These are phyloP conservation scores for Paracamarosporium sp. DNA, from an alignment of 2,329 filamentous ascomycete species.

Conservation along the genomic window DNA sequence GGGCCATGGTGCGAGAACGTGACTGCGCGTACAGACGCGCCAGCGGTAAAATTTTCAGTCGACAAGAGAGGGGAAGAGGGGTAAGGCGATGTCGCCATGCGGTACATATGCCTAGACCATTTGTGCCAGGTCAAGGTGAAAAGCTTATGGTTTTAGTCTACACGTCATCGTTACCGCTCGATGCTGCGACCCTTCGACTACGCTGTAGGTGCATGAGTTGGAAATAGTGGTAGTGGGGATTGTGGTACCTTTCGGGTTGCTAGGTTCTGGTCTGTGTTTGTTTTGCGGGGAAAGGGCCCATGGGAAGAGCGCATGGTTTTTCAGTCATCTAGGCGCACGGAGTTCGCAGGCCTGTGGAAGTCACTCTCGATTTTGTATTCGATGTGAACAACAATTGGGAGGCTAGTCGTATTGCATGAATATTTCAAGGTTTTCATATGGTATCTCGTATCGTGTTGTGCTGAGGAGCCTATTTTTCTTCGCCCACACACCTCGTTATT, in stretches of 20 bases:
- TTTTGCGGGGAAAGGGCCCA: background rate
- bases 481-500: conserved; percentile 62
- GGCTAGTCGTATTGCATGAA: background rate
- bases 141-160: conserved; percentile 23
- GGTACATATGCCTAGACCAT: conserved; percentile 8
- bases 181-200: background rate
- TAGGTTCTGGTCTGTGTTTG: background rate
- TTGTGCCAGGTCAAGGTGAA: conserved; percentile 21
- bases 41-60: background rate
- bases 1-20: conserved; percentile 17
- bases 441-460: background rate
- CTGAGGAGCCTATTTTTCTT: conserved; percentile 13
- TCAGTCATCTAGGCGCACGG: no score
- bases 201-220: background rate
- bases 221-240: background rate
- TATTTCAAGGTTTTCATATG: background rate
- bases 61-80: conserved; percentile 29
- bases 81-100: conserved; percentile 13
- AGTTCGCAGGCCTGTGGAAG: background rate
- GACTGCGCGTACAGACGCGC: conserved; percentile 16
- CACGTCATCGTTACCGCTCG: conserved; percentile 37
- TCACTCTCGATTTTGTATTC: background rate
- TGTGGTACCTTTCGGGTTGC: background rate
- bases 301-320: background rate
- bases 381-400: background rate